phyloP scores from a whole-genome alignment of 225 moss, liverwort and hornwort species.

The Ulota crispa region DNA sequence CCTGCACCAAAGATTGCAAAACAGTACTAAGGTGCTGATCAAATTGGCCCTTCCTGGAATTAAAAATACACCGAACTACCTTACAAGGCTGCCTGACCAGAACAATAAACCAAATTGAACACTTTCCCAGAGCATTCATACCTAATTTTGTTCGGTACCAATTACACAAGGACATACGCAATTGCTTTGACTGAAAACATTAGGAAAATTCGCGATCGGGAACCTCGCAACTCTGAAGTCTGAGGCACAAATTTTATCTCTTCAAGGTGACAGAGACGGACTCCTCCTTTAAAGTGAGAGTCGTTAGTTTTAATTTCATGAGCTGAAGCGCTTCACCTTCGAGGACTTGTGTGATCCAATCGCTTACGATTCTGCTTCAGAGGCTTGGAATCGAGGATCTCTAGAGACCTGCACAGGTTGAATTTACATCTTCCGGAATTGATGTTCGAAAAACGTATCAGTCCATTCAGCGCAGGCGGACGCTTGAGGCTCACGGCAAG shows the following conservation, averaged over 20 bases:
- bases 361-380: conserved; percentile 62
- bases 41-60: neutral
- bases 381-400: conserved; percentile 48
- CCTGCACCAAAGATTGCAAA: conserved; percentile 21
- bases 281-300: neutral
- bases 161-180: neutral
- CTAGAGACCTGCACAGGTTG: neutral
- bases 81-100: neutral
- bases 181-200: neutral
- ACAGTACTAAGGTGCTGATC: neutral
- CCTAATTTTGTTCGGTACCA: neutral
- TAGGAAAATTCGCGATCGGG: neutral
- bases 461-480: neutral
- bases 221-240: neutral
- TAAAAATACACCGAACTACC: neutral
- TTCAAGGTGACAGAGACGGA: neutral
- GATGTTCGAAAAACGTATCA: neutral
- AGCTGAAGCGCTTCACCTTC: conserved; percentile 30
- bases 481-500: conserved; percentile 11
- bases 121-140: neutral
- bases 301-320: neutral
- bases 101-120: neutral
- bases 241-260: neutral
- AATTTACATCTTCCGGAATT: neutral
- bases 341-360: conserved; percentile 31